Conservation (phyloP, 306 rosid species). For the Vigna trinervia region DNA sequence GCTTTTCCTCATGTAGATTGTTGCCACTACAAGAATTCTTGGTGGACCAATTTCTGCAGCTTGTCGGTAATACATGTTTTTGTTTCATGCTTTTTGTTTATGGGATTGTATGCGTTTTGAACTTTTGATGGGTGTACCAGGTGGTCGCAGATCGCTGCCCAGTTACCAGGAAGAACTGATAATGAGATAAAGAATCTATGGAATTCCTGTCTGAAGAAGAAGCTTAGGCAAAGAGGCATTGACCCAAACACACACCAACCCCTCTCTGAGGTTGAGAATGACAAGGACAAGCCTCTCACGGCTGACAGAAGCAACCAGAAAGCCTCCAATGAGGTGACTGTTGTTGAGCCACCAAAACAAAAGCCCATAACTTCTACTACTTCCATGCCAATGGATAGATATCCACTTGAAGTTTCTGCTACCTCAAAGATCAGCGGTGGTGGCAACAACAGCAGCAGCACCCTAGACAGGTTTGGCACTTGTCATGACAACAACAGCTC, state of each 20-base stretch:
- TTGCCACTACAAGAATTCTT: background rate
- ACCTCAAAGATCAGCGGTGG: conserved; percentile 42
- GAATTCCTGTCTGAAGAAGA: conserved; percentile 94
- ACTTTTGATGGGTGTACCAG: conserved; percentile 46
- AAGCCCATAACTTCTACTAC: conserved; percentile 22
- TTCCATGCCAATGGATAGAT: conserved; percentile 26
- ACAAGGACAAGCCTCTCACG: conserved; percentile 40
- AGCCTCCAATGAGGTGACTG: conserved; percentile 52
- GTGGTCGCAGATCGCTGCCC: conserved; percentile 98
- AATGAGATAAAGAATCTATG: conserved; percentile 93
- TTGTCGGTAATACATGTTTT: background rate
- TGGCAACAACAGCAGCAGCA: conserved; percentile 39
- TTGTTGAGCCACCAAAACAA: conserved; percentile 40
- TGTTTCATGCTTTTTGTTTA: conserved; percentile 1
- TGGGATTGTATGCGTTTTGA: background rate
- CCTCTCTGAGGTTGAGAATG: conserved; percentile 52
- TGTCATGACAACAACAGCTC: conserved; percentile 54
- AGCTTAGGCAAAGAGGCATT: conserved; percentile 86
- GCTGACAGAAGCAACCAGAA: conserved; percentile 53
- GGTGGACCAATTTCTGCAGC: background rate
- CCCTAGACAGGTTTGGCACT: conserved; percentile 52
- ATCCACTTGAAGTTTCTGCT: conserved; percentile 56
- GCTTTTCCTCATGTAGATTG: conserved; percentile 3
- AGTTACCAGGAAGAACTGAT: conserved; percentile 91
- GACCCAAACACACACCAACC: conserved; percentile 95